Evolutionary conservation across 805 yeast species (phyloP).

Genomic region (Candida nitratophila): DNA sequence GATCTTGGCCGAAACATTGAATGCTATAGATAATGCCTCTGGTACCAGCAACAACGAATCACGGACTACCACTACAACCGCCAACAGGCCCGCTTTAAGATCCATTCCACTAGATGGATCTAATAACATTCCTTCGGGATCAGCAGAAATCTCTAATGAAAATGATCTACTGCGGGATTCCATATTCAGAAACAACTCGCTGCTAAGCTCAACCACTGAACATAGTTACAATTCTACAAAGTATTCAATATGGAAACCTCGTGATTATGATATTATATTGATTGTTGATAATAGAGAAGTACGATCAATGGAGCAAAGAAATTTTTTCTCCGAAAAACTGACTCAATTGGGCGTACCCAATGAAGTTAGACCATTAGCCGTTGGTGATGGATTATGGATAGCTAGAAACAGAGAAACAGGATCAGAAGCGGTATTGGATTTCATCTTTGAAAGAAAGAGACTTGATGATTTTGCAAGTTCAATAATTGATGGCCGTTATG

Average conservation of each 20-base stretch:
- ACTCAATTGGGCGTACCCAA: conserved; percentile 38
- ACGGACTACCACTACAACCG: no score
- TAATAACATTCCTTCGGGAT: no score
- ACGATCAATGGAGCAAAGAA: conserved; percentile 59
- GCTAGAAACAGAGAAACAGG: conserved; percentile 58
- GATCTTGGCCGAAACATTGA: conserved; percentile 51
- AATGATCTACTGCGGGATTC: no score
- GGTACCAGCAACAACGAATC: no score
- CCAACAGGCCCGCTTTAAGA: background rate
- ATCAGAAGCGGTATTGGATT: conserved; percentile 64
- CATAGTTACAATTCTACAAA: background rate
- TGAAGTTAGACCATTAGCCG: conserved; percentile 52
- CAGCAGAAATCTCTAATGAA: no score
- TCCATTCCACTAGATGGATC: background rate
- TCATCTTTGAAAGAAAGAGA: conserved; percentile 85
- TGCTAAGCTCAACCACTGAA: no score
- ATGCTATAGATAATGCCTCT: conserved; percentile 31
- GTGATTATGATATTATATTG: conserved; percentile 51
- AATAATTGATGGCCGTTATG: conserved; percentile 81
- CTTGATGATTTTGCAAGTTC: conserved; percentile 79
- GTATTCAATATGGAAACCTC: conserved; percentile 48
- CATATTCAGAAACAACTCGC: no score
- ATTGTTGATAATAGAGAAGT: conserved; percentile 81
- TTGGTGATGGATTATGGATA: conserved; percentile 90
- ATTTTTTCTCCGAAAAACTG: conserved; percentile 57